Percentiles rank a stretch among this genome's conserved stretches.
Conservation (phyloP, 2,329 filamentous ascomycete genomes). For the Aspergillus unguis region DNA sequence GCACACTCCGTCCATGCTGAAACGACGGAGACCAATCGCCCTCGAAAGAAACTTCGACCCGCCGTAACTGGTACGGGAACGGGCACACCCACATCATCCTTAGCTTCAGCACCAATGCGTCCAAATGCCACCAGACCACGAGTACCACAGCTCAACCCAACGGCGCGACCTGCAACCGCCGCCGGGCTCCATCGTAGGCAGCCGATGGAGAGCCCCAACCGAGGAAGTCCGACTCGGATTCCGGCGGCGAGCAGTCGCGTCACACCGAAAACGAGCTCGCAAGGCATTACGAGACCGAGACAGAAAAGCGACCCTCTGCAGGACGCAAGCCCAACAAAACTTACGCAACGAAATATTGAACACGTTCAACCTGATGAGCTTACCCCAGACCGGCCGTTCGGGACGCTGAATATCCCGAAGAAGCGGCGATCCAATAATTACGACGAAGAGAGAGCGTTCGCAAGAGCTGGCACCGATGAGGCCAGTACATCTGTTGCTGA, state of each 20-base stretch:
- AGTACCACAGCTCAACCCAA: constrained; percentile 31
- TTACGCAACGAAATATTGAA: constrained; percentile 24
- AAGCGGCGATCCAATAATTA: background rate
- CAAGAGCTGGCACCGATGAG: no score
- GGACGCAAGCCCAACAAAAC: constrained; percentile 27
- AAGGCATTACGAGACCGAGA: constrained; percentile 28
- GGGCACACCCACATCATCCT: constrained; percentile 35
- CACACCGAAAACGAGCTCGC: constrained; percentile 28
- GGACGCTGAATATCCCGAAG: background rate
- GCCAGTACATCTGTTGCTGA: no score
- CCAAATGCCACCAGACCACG: constrained; percentile 37
- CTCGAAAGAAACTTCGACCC: constrained; percentile 28
- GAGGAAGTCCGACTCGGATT: constrained; percentile 20
- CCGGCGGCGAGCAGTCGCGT: constrained; percentile 17
- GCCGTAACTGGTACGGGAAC: constrained; percentile 25
- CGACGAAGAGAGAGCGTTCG: background rate
- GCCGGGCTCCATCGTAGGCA: constrained; percentile 46
- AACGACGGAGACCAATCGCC: constrained; percentile 35
- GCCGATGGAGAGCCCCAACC: constrained; percentile 27
- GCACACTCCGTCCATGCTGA: constrained; percentile 53
- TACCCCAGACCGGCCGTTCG: constrained; percentile 22
- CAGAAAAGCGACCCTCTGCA: constrained; percentile 31
- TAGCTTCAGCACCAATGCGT: constrained; percentile 60
- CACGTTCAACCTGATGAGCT: constrained; percentile 32
- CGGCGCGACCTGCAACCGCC: constrained; percentile 40